Conservation (phyloP, 2,329 filamentous ascomycete genomes). For the Volutella citrinella region DNA sequence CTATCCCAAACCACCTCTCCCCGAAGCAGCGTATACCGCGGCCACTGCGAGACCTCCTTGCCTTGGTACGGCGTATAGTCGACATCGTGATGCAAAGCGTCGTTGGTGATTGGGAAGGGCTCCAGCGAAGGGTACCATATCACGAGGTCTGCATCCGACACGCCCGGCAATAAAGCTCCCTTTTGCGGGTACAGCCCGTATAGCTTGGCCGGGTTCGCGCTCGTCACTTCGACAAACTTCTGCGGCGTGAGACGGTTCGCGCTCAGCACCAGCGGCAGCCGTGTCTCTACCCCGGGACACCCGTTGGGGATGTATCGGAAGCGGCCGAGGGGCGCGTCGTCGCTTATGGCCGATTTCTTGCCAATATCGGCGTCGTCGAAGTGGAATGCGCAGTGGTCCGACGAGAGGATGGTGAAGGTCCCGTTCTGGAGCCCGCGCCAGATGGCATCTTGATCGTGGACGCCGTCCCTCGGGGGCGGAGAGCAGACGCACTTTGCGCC, state of each 20-base stretch:
- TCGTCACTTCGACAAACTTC: slow-evolving; percentile 7
- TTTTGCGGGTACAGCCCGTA: slow-evolving; percentile 8
- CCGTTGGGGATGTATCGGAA: slow-evolving; percentile 60
- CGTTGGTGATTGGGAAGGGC: slow-evolving; percentile 42
- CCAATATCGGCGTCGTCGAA: slow-evolving; percentile 15
- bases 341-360: slow-evolving; percentile 44
- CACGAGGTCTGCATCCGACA: slow-evolving; percentile 56
- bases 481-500: slow-evolving; percentile 54
- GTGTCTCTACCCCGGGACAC: slow-evolving; percentile 54
- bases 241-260: too few species aligned
- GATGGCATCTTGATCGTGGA: slow-evolving; percentile 41
- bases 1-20: slow-evolving; percentile 57
- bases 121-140: slow-evolving; percentile 49
- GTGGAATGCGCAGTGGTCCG: slow-evolving; percentile 14
- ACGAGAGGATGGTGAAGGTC: slow-evolving; percentile 50
- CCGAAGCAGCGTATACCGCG: slow-evolving; percentile 56
- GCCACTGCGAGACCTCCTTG: slow-evolving; percentile 53
- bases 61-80: slow-evolving; percentile 66
- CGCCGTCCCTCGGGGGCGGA: slow-evolving; percentile 47
- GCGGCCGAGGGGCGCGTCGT: slow-evolving; percentile 38
- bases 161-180: too few species aligned
- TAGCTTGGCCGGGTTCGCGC: slow-evolving; percentile 5
- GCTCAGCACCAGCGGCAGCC: slow-evolving; percentile 2
- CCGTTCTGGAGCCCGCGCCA: slow-evolving; percentile 49
- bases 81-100: slow-evolving; percentile 57